Evolutionary conservation across 768 basidiomycete species (phyloP).

Genomic region (Mycena capillaripes): DNA sequence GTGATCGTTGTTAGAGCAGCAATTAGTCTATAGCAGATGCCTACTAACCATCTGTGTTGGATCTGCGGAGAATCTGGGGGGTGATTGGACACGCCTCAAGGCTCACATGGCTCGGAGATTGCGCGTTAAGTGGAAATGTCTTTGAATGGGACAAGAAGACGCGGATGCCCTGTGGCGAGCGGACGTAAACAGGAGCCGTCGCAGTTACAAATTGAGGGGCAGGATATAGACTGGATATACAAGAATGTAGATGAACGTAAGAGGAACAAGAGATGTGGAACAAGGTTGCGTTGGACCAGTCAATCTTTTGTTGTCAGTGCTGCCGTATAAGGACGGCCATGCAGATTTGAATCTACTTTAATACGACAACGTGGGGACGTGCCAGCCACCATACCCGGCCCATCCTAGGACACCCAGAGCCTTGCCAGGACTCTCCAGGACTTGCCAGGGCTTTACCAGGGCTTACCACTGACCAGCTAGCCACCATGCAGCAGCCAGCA

Average conservation of each 20-base stretch:
- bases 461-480: not conserved
- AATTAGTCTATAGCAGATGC: not conserved
- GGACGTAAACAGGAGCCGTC: not conserved
- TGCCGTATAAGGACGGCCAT: slow-evolving; percentile 7
- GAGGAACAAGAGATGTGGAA: slow-evolving; percentile 12
- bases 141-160: not conserved
- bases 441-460: not conserved
- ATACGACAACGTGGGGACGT: slow-evolving; percentile 10
- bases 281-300: too few species aligned
- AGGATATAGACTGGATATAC: not conserved
- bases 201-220: not conserved
- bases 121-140: not conserved
- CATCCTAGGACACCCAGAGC: not conserved
- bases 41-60: too few species aligned
- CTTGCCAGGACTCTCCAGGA: not conserved
- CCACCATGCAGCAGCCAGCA: slow-evolving; percentile 17
- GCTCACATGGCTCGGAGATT: too few species aligned
- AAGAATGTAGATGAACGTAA: not conserved
- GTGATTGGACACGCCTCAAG: too few species aligned
- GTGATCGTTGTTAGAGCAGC: not conserved
- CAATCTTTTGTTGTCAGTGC: not conserved
- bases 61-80: too few species aligned
- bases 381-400: not conserved
- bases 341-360: not conserved
- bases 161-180: not conserved